Base-by-base conservation (phyloP, 371 early-diverging fungal species). In the Mucor plumbeus region DNA sequence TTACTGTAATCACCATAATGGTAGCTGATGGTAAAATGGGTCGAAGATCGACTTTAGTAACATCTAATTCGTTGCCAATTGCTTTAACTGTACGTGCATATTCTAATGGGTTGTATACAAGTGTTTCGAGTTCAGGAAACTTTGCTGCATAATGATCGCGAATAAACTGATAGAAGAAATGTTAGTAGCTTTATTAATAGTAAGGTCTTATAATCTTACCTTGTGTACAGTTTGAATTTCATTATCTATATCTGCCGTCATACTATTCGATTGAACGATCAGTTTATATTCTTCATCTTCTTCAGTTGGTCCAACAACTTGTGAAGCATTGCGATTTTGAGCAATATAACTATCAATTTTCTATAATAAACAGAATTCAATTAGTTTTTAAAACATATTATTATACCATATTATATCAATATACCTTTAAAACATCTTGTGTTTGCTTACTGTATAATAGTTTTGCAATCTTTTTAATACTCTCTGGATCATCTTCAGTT, bases 1-100 rank as follows among this genome's bases (percentile, higher is more conserved):
- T 92, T 6, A 98, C 92, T 0, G 90, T 93, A n/a, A 97, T 88
- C 36, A 93, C 92, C 96, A 97, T 96, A 62, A 94, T 87, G 5
- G 92, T 94, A 7, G 94, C 92, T 7, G 91, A 87, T 3, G 96
- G 93, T 36, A 98, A 76, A 54, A 95, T 86, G 5, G 92, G 75
- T 47, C 88, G 86, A 14, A 97, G 72, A 65, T 93, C 88, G 21
- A 91, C 82, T 55, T 89, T 86, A 48, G 84, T 86, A 5, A 92
- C 75, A 63, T 93, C 92, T 67, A 74, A 76, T 59, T 90, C 86
- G 57, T 91, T 90, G 19, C 91, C 97, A 59, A 98, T 95, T 3
- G 89, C 82, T 73, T 92, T 90, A 9, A 97, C 95, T 0, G 95
- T 89, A 9, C 90, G 87, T 8, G 95, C 93, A 81, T 96, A 98